Conservation (phyloP, 768 basidiomycete genomes). For the Serendipita sp. region DNA sequence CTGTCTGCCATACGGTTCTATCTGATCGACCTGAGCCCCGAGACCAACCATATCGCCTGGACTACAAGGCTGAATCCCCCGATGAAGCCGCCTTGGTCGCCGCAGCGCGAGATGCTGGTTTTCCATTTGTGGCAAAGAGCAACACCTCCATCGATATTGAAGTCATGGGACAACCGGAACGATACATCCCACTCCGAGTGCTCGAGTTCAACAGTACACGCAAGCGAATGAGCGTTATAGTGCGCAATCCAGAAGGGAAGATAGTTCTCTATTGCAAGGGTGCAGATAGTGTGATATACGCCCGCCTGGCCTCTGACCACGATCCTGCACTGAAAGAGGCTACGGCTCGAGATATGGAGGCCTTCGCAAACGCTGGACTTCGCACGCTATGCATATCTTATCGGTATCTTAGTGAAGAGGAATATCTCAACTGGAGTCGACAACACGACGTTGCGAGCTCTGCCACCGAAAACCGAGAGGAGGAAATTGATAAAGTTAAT, state of each 20-base stretch:
- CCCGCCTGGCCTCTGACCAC: conserved; percentile 60
- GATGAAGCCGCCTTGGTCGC: conserved; percentile 90
- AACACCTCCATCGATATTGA: conserved; percentile 73
- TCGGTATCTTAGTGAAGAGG: conserved; percentile 59
- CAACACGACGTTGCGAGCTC: conserved; percentile 70
- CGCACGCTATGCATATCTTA: conserved; percentile 84
- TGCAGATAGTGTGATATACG: conserved; percentile 91
- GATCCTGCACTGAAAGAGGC: conserved; percentile 55
- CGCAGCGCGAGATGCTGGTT: conserved; percentile 83
- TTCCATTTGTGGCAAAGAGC: conserved; percentile 66
- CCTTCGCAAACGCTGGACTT: conserved; percentile 82
- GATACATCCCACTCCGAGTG: conserved; percentile 58
- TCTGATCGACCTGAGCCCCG: conserved; percentile 55
- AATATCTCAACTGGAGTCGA: conserved; percentile 67
- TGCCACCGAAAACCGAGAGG: conserved; percentile 65
- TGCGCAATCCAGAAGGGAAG: conserved; percentile 68
- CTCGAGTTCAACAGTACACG: conserved; percentile 90
- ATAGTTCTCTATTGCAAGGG: conserved; percentile 87
- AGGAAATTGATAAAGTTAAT: conserved; percentile 78
- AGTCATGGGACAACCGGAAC: conserved; percentile 77
- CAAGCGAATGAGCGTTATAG: conserved; percentile 89
- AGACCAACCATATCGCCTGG: conserved; percentile 41
- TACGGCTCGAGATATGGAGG: conserved; percentile 78
- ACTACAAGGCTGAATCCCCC: conserved; percentile 93
- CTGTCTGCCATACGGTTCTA: conserved; percentile 82